Conservation (phyloP, 768 basidiomycete species). For the Nidularia pulvinata region DNA sequence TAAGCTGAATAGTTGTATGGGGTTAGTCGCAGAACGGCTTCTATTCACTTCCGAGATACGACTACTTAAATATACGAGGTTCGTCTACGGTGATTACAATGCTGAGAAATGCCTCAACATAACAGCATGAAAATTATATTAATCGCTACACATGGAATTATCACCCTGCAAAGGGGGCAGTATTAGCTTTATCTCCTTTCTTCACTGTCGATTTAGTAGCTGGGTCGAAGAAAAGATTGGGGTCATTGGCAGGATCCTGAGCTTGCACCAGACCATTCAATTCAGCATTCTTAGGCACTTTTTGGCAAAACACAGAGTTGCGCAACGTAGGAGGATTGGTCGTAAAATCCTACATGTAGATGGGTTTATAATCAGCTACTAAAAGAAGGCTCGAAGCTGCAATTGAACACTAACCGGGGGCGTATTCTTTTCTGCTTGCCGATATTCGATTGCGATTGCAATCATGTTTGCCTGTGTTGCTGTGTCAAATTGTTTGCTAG, state of each 20-base stretch:
- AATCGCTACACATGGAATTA: no score
- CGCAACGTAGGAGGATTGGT: conserved; percentile 48
- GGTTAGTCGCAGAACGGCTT: no score
- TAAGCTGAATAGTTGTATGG: no score
- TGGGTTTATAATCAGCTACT: neutral
- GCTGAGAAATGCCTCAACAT: no score
- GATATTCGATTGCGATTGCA: conserved; percentile 48
- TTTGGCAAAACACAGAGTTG: conserved; percentile 61
- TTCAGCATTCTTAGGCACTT: conserved; percentile 46
- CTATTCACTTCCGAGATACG: no score
- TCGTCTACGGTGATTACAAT: no score
- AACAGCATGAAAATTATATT: no score
- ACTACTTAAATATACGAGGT: no score
- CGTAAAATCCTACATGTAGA: conserved; percentile 47
- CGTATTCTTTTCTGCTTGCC: conserved; percentile 60
- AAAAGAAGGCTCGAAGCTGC: neutral
- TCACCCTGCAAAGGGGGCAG: conserved; percentile 38
- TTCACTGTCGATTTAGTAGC: conserved; percentile 33
- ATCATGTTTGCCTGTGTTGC: conserved; percentile 52
- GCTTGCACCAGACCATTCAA: conserved; percentile 50
- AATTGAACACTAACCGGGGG: conserved; percentile 40
- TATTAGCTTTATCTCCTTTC: conserved; percentile 47
- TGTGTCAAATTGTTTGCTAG: conserved; percentile 49
- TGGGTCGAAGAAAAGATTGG: conserved; percentile 51
- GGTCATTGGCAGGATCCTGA: conserved; percentile 51